Evolutionary conservation across 257 asterid species (phyloP).

Genomic region (Pogostemon cablin): DNA sequence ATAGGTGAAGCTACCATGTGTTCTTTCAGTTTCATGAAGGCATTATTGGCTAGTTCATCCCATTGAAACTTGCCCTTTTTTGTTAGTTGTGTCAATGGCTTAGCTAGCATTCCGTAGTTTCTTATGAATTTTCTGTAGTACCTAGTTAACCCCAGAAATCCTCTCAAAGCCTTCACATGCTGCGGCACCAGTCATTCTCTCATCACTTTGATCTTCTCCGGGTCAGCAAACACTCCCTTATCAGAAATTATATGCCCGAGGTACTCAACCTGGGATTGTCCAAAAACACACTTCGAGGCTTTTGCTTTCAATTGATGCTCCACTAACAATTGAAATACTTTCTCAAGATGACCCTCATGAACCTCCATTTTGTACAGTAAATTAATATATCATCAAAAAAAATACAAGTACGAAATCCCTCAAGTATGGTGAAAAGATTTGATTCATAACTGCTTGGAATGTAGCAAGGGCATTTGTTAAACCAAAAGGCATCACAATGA

Average conservation of each 20-base stretch:
- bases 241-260: not conserved
- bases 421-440: too few species aligned
- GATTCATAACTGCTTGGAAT: too few species aligned
- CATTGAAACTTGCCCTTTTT: too few species aligned
- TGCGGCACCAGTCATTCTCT: not conserved
- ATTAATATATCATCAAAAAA: not conserved
- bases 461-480: too few species aligned
- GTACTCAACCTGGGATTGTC: not conserved
- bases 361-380: not conserved
- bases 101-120: too few species aligned
- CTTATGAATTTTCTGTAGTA: too few species aligned
- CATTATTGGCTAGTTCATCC: not conserved
- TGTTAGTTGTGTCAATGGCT: not conserved
- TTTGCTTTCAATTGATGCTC: not conserved
- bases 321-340: not conserved
- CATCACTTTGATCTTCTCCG: not conserved
- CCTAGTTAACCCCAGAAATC: not conserved
- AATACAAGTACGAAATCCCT: too few species aligned
- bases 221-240: not conserved
- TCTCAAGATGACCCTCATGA: not conserved
- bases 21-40: not conserved
- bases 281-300: not conserved
- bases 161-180: not conserved
- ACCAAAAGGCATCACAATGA: too few species aligned
- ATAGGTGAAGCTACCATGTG: not conserved